phyloP scores from a whole-genome alignment of 2,329 filamentous ascomycete genomes.

The Aspergillus sp. region DNA sequence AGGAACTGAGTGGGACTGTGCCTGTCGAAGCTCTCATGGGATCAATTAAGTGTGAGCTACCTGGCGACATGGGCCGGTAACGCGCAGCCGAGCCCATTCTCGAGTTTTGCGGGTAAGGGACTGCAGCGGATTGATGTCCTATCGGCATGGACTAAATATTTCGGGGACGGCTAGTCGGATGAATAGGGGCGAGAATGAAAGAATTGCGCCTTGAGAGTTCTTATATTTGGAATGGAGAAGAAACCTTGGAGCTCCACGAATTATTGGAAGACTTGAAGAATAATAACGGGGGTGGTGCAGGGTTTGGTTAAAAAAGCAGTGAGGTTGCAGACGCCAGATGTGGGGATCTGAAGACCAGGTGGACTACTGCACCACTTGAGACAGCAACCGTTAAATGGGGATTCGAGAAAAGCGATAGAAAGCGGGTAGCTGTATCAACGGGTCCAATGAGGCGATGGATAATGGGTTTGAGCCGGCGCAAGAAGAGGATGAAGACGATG shows the following conservation, averaged over 20 bases:
- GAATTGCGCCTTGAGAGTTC: background rate
- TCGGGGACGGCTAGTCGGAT: background rate
- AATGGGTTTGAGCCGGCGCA: background rate
- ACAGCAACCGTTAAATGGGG: background rate
- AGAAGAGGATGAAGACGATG: constrained; percentile 2
- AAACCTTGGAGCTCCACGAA: background rate
- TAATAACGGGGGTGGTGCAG: constrained; percentile 2
- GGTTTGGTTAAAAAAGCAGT: background rate
- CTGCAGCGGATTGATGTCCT: background rate
- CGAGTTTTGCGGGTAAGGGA: constrained; percentile 11
- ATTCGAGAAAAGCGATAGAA: background rate
- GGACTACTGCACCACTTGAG: background rate
- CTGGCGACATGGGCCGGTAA: constrained; percentile 37
- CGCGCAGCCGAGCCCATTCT: constrained; percentile 32
- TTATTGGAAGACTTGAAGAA: constrained; percentile 8
- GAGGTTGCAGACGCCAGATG: constrained; percentile 1
- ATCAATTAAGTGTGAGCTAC: constrained; percentile 32
- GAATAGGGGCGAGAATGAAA: background rate
- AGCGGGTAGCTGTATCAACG: background rate
- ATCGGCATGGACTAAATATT: background rate
- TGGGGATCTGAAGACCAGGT: constrained; percentile 2
- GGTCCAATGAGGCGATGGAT: constrained; percentile 3
- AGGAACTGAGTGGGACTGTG: constrained; percentile 35
- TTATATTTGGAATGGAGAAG: background rate
- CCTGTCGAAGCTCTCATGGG: constrained; percentile 44